These are phyloP conservation scores for Hypoxylon sp. DNA, from an alignment of 2,329 filamentous ascomycete species.

Conservation along the genomic window DNA sequence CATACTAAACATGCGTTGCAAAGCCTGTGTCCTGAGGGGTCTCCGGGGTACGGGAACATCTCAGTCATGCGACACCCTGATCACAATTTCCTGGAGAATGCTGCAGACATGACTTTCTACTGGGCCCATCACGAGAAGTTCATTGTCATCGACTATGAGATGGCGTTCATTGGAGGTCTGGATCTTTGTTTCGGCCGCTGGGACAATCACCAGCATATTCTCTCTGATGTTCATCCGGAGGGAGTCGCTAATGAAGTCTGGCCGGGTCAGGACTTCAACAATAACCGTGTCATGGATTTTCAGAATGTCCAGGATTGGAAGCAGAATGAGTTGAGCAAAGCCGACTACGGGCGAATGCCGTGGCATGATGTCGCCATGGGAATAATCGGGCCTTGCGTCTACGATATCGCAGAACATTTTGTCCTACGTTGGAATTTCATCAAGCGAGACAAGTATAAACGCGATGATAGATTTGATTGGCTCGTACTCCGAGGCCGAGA, in stretches of 20 bases:
- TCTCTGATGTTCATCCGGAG: slow-evolving; percentile 89
- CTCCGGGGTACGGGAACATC: slow-evolving; percentile 89
- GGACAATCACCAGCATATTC: slow-evolving; percentile 87
- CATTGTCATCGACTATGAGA: slow-evolving; percentile 89
- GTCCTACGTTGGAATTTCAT: slow-evolving; percentile 95
- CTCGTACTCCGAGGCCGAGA: slow-evolving; percentile 81
- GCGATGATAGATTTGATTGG: slow-evolving; percentile 87
- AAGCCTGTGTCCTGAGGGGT: slow-evolving; percentile 83
- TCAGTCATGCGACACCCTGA: slow-evolving; percentile 90
- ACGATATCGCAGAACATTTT: slow-evolving; percentile 96
- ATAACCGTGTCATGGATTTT: slow-evolving; percentile 97
- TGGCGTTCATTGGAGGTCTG: slow-evolving; percentile 93
- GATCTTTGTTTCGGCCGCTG: slow-evolving; percentile 97
- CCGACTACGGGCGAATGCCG: slow-evolving; percentile 93
- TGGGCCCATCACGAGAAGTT: slow-evolving; percentile 99
- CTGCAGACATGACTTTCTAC: slow-evolving; percentile 95
- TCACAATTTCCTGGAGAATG: slow-evolving; percentile 94
- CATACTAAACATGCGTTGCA: slow-evolving; percentile 92
- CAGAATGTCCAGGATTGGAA: slow-evolving; percentile 93
- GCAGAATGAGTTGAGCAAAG: slow-evolving; percentile 90
- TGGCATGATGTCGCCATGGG: slow-evolving; percentile 98
- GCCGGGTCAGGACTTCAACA: slow-evolving; percentile 98
- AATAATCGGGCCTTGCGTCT: slow-evolving; percentile 87
- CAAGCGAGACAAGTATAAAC: slow-evolving; percentile 98
- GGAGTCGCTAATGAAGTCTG: slow-evolving; percentile 87